Evolutionary conservation across 495 filamentous ascomycete species (phyloP).

Genomic region (Bryoglossum gracile): DNA sequence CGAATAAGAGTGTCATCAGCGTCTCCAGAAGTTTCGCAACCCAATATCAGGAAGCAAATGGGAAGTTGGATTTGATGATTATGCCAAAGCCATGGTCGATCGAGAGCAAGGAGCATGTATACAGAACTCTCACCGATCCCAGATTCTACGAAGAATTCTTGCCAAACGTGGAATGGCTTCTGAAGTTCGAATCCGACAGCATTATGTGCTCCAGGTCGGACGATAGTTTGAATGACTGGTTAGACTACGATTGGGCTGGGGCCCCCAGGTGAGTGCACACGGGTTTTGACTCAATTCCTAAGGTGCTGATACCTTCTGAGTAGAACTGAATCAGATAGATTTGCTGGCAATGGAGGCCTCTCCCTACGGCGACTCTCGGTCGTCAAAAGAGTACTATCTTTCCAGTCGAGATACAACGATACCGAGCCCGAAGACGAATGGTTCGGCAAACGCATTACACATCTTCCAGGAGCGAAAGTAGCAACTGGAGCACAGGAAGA

Average conservation of each 20-base stretch:
- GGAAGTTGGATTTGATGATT: constrained; percentile 40
- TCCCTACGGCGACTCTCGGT: constrained; percentile 40
- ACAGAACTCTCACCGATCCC: constrained; percentile 35
- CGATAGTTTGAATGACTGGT: constrained; percentile 37
- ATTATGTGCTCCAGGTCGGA: constrained; percentile 43
- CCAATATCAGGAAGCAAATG: constrained; percentile 35
- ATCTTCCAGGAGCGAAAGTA: constrained; percentile 39
- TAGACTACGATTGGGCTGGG: constrained; percentile 34
- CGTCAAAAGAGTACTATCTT: constrained; percentile 34
- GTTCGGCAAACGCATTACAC: constrained; percentile 36
- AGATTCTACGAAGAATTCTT: constrained; percentile 41
- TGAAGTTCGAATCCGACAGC: constrained; percentile 42
- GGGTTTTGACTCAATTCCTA: background rate
- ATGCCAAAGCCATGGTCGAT: constrained; percentile 36
- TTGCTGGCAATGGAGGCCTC: constrained; percentile 43
- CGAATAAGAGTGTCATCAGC: constrained; percentile 32
- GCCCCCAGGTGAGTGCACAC: constrained; percentile 32
- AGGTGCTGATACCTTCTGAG: background rate
- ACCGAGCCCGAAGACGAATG: constrained; percentile 43
- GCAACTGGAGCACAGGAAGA: constrained; percentile 29
- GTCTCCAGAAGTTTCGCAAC: constrained; percentile 34
- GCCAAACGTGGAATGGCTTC: constrained; percentile 37
- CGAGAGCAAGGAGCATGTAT: constrained; percentile 36
- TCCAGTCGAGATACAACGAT: constrained; percentile 38
- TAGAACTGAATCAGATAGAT: constrained; percentile 31